Base-by-base conservation (phyloP, 2,329 filamentous ascomycete species). In the Fusarium nanum region DNA sequence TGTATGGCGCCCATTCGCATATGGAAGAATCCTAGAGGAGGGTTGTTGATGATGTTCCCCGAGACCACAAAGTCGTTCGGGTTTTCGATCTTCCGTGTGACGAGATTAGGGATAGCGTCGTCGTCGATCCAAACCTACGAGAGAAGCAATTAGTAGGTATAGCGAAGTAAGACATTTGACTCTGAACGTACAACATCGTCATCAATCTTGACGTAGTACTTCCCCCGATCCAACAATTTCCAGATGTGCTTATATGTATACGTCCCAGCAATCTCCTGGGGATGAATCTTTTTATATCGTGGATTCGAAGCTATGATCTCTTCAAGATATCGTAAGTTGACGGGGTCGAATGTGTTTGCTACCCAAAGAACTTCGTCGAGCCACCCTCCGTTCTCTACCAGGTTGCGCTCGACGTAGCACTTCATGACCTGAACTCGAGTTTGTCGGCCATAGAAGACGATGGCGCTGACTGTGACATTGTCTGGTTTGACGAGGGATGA, bases 161-260 rank as follows among this genome's bases (percentile, higher is more conserved):
- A 54, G 30, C 47, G 37, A 66, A n/a, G 13, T 18, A 23, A 53
- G 47, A 41, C 54, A 46, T 32, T 7, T 42, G 25, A 5, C 23
- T 30, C 10, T n/a, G 30, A 14, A 66, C 61, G 28, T 60, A 66
- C 61, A 11, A 66, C 22, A 11, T 66, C 61, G n/a, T 72, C 69
- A 2, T 72, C 69, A n/a, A 72, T 72, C 47, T 72, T 72, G 47
- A 72, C 68, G 28, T 72, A 72, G 44, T 72, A 72, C 20, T 72
- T 72, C 18, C 61, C 69, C 20, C 68, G 55, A 2, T 72, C 68
- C 5, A 72, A 22, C n/a, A 64, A 41, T 40, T 50, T 64, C 69
- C 69, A 72, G 23, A 70, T 68, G 11, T 70, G 55, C 23, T 58
- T 72, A 14, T 64, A 72, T 5, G 68, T 60, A 44, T 72, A 70